Base-by-base conservation (phyloP, 2,329 filamentous ascomycete species). In the Ophiostoma ips region DNA sequence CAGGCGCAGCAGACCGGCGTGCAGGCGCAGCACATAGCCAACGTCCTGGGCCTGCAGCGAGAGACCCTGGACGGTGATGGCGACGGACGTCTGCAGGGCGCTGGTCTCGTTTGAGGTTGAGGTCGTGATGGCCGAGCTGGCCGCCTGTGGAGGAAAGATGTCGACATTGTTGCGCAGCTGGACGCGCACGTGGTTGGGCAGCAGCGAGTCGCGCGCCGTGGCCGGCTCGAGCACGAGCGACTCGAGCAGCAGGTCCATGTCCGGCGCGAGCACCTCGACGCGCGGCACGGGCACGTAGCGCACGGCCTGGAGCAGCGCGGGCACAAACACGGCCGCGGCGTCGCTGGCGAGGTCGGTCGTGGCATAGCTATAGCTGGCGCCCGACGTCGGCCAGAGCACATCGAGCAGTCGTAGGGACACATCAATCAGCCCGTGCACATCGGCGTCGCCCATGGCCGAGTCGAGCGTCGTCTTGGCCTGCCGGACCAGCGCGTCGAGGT, bases 191-290 rank as follows among this genome's bases (percentile, higher is more conserved):
- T 81, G 79, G 67, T 87, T 90, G 0, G 90, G 90, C 1, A 96
- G 72, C 70, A 96, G 96, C 0, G 89, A 95, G 62, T 95, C 90
- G 58, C 94, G 73, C 0, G 87, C 94, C 51, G 73, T 24, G 7
- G 90, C 90, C 0, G 90, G 90, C 61, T 95, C 87, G 31, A 96
- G 73, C 53, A 96, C 84, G 31, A 96, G 71, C 56, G 94, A 95
- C 61, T 96, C 90, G 2, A 96, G 69, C 1, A 96, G 69, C 5
- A 96, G 75, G 58, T 95, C 89, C 50, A 94, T 72, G 33, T 85
- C 80, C 0, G 88, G 89, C 3, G 83, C 84, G 1, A 86, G 84
- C 5, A 95, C 71, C 63, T 95, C 90, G n/a, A 95, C 66, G 5
- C 90, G 82, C 0, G 89, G 89, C 48, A 96, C 92, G 0, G 90